Conservation (phyloP, 768 basidiomycete species). For the Boletus reticulatus region DNA sequence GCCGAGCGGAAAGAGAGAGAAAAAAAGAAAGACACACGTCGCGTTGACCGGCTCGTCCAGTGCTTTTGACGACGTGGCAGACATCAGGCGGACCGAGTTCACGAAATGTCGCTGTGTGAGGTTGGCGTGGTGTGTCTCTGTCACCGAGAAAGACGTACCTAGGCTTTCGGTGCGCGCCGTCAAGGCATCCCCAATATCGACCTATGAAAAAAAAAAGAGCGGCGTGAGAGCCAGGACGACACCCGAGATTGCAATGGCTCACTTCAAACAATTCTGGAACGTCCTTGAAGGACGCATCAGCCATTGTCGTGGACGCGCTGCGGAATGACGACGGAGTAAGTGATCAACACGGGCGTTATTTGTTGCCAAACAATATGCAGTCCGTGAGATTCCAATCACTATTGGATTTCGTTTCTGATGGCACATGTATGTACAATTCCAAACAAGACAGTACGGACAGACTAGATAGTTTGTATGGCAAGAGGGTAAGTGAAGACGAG, state of each 20-base stretch:
- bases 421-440: slow-evolving; percentile 15
- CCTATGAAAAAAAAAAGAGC: slow-evolving; percentile 38
- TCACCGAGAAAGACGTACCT: slow-evolving; percentile 54
- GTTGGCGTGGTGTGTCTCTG: neutral
- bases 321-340: neutral
- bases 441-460: slow-evolving; percentile 6
- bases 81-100: slow-evolving; percentile 98
- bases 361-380: slow-evolving; percentile 26
- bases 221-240: slow-evolving; percentile 1
- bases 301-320: slow-evolving; percentile 35
- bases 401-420: neutral
- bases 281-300: slow-evolving; percentile 84
- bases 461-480: slow-evolving; percentile 12
- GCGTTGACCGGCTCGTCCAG: slow-evolving; percentile 76
- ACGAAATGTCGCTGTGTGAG: slow-evolving; percentile 76
- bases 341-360: slow-evolving; percentile 4
- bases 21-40: slow-evolving; percentile 58
- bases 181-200: slow-evolving; percentile 87
- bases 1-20: no score
- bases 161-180: slow-evolving; percentile 89
- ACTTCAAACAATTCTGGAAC: slow-evolving; percentile 98
- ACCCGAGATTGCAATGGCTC: slow-evolving; percentile 10
- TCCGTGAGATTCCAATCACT: slow-evolving; percentile 8
- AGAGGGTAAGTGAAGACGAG: slow-evolving; percentile 15
- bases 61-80: slow-evolving; percentile 93